These are phyloP conservation scores for Fusarium sp. DNA, from an alignment of 2,329 filamentous ascomycete genomes.

Conservation along the genomic window DNA sequence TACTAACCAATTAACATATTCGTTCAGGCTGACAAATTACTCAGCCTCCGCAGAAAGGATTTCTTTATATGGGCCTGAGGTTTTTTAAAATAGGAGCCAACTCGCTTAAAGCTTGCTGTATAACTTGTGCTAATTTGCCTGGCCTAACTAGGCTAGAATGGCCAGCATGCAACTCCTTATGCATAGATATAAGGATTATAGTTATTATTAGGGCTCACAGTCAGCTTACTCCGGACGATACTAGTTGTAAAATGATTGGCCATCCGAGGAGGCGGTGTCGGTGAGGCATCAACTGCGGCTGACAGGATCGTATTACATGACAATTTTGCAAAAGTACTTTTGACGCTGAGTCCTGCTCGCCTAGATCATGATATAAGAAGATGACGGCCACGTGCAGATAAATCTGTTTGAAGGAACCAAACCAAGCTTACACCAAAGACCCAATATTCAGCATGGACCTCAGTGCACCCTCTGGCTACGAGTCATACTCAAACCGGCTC, in stretches of 20 bases:
- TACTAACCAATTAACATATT: not conserved
- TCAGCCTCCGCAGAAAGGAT: not conserved
- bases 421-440: not conserved
- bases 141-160: not conserved
- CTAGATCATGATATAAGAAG: not conserved
- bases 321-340: not conserved
- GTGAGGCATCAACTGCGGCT: not conserved
- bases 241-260: not conserved
- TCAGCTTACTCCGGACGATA: not conserved
- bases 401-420: not conserved
- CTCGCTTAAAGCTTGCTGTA: not conserved
- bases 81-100: not conserved
- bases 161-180: not conserved
- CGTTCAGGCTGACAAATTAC: not conserved
- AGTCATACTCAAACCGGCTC: conserved; percentile 17
- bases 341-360: too few species aligned
- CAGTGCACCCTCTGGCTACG: conserved; percentile 4
- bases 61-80: not conserved
- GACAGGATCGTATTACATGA: not conserved
- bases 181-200: not conserved
- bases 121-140: not conserved
- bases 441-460: conserved; percentile 2
- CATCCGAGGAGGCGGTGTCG: not conserved
- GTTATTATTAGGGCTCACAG: not conserved
- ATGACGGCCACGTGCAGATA: not conserved